Conservation (phyloP, 2,329 filamentous ascomycete genomes). For the Ascochyta lentis region DNA sequence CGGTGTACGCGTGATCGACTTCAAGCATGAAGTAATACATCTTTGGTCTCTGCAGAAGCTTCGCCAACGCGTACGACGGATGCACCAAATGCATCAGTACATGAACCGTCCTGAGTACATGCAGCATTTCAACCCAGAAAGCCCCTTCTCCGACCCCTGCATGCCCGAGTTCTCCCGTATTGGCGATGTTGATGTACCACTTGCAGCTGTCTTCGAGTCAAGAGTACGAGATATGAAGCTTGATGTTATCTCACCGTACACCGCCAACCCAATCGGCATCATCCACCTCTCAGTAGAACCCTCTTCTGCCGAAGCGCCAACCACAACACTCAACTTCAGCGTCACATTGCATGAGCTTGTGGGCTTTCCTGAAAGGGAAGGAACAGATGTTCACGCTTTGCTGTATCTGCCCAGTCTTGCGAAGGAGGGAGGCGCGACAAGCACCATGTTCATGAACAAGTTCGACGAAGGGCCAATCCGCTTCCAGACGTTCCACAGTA, state of each 20-base stretch:
- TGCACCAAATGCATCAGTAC: constrained; percentile 98
- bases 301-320: constrained; percentile 88
- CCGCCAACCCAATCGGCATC: constrained; percentile 86
- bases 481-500: constrained; percentile 97
- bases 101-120: constrained; percentile 94
- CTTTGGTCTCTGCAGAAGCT: constrained; percentile 96
- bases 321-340: constrained; percentile 95
- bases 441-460: constrained; percentile 89
- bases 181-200: constrained; percentile 89
- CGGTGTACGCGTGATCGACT: constrained; percentile 88
- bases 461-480: constrained; percentile 93
- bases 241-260: constrained; percentile 91
- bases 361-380: constrained; percentile 94
- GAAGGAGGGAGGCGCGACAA: constrained; percentile 84
- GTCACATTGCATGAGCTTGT: constrained; percentile 97
- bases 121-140: constrained; percentile 89
- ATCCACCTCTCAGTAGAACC: constrained; percentile 91
- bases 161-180: constrained; percentile 92
- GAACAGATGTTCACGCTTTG: constrained; percentile 93
- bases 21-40: constrained; percentile 82
- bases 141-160: constrained; percentile 89
- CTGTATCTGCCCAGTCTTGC: constrained; percentile 93
- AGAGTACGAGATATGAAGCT: constrained; percentile 92
- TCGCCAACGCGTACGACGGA: constrained; percentile 82
- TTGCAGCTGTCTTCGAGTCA: constrained; percentile 92